These are phyloP conservation scores for Vitis labrusca DNA, from an alignment of 164 flowering plant species.

Conservation along the genomic window DNA sequence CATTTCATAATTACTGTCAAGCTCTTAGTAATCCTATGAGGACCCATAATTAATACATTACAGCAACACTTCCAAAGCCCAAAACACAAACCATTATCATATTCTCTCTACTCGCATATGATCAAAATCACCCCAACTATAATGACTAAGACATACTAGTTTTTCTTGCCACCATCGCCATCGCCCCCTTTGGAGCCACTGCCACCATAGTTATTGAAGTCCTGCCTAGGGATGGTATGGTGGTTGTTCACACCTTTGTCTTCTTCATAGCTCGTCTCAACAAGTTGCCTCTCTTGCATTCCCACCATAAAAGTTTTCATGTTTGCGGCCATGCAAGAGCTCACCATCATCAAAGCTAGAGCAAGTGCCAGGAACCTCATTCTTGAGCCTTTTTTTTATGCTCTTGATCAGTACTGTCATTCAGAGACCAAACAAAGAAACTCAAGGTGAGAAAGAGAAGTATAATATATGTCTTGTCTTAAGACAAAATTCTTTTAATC, in stretches of 20 bases:
- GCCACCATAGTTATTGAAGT: conserved; percentile 12
- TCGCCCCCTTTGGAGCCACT: not conserved
- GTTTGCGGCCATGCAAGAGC: conserved; percentile 4
- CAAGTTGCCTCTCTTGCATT: not conserved
- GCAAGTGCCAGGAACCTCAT: conserved; percentile 13
- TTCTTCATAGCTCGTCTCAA: not conserved
- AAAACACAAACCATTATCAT: too few relatives aligned
- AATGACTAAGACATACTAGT: too few relatives aligned
- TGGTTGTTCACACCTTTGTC: conserved; percentile 12
- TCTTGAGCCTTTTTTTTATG: not conserved
- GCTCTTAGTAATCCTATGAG: too few relatives aligned
- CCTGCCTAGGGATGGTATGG: conserved; percentile 23
- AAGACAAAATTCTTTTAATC: not conserved
- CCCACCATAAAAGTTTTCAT: conserved; percentile 2
- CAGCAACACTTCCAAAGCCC: too few relatives aligned
- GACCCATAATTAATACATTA: too few relatives aligned
- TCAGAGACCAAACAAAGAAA: not conserved
- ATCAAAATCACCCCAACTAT: too few relatives aligned
- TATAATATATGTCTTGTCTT: too few relatives aligned
- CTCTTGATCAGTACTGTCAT: not conserved
- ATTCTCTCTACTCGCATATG: too few relatives aligned
- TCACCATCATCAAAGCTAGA: conserved; percentile 12
- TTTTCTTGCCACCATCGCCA: conserved; percentile 1
- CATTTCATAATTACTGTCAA: too few relatives aligned
- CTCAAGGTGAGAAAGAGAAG: not conserved